phyloP scores from a whole-genome alignment of 2,329 filamentous ascomycete species.

The Ophiostoma populinum region DNA sequence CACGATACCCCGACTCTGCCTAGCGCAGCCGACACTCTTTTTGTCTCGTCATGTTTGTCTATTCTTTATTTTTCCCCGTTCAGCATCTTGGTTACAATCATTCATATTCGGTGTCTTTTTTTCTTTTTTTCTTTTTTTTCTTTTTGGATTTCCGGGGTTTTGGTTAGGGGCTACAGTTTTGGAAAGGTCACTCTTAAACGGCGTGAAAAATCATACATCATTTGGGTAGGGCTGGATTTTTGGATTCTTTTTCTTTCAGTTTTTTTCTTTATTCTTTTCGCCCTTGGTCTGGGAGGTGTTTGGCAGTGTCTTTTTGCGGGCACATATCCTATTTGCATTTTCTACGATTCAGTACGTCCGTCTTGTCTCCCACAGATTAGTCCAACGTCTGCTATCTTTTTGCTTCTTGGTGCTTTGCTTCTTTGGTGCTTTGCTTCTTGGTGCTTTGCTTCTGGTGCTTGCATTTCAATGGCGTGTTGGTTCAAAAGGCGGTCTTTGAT shows the following conservation, averaged over 20 bases:
- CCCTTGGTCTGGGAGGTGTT: background rate
- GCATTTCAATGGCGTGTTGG: no score
- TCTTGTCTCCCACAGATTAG: background rate
- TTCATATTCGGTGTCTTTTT: background rate
- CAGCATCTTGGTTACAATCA: background rate
- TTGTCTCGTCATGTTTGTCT: background rate
- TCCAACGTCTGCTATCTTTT: background rate
- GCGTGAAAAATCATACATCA: constrained; percentile 3
- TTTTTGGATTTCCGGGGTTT: background rate
- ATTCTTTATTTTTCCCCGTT: background rate
- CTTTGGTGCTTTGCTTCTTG: background rate
- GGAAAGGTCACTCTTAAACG: background rate
- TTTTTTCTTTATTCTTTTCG: constrained; percentile 1
- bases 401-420: background rate
- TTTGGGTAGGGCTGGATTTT: background rate
- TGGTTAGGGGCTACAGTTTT: background rate
- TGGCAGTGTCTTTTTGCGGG: background rate
- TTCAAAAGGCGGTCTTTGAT: no score
- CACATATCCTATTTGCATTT: constrained; percentile 1
- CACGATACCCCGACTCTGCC: background rate
- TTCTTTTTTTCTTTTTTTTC: background rate
- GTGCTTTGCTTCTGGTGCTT: no score
- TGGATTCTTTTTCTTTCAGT: background rate
- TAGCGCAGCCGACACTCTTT: background rate
- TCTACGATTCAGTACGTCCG: no score